Evolutionary conservation across 2,329 filamentous ascomycete genomes (phyloP), one percentile per base, ranked within the genome.

Genomic region (Colletotrichum tofieldiae): DNA sequence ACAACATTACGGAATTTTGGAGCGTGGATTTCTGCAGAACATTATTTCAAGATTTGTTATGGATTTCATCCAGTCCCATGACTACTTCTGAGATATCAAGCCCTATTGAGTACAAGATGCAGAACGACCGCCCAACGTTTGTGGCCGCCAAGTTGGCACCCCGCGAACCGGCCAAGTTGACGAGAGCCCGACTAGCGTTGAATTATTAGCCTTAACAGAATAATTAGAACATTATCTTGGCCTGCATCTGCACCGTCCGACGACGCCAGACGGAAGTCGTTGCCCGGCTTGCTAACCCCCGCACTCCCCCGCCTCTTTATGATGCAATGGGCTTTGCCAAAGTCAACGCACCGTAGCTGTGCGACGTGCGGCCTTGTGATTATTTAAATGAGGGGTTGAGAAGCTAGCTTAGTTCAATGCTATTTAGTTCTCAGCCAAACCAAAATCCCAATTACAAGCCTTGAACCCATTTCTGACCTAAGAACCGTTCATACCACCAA

Each of bases 251-350:
- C 23, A 14, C 32, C 26, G 55, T 49, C 32, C 26, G 8, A 18
- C 20, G 37, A 41, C 60, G 26, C 45, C 60, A 43, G 37, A 52
- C 68, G 68, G 68, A 71, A 67, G 49, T 67, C 68, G 56, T 71
- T 71, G 64, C 49, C 68, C 68, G 68, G 56, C 49, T 32, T 32
- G 41, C 43, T 62, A 43, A 29, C 56, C 68, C 68, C 68, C 68
- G 68, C 68, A 71, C 49, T 61, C 56, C 54, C 67, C 68, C 68
- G 60, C 64, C 68, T 55, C 23, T n/a, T 58, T 67, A 71, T 71
- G 68, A 67, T 67, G 64, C 68, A 71, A 71, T 67, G 55, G 18
- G 37, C 35, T 29, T 39, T 14, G n/a, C 9, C 23, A 23, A 14
- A 14, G 18, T 43, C 20, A 23, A 18, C 7, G 45, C 45, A 16